A percentile compares a stretch with the other conserved stretches of the same genome.
phyloP scores from a whole-genome alignment of 2,329 filamentous ascomycete species.

The Cyclaneusma minus region DNA sequence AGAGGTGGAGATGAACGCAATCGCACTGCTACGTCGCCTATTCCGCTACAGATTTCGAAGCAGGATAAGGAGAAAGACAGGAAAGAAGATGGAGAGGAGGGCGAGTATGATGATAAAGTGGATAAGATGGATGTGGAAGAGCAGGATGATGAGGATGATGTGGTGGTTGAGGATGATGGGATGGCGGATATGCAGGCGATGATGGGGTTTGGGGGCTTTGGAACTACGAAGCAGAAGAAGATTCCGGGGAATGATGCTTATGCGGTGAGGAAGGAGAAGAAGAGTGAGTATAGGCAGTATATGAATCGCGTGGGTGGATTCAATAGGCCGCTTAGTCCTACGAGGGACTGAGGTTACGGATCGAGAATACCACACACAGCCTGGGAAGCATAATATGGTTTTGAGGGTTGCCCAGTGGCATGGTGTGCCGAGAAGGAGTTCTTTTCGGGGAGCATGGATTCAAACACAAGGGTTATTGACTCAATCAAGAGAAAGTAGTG shows the following conservation, averaged over 20 bases:
- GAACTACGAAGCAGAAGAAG: slow-evolving; percentile 76
- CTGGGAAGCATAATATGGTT: too few species aligned
- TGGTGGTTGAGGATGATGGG: slow-evolving; percentile 47
- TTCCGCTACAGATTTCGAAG: slow-evolving; percentile 4
- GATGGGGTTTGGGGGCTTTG: slow-evolving; percentile 85
- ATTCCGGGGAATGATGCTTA: slow-evolving; percentile 77
- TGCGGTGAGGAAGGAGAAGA: slow-evolving; percentile 79
- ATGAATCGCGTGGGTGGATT: slow-evolving; percentile 80
- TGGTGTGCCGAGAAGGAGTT: slow-evolving; percentile 1
- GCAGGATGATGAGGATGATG: slow-evolving; percentile 33
- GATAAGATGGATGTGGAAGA: slow-evolving; percentile 14
- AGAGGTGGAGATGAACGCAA: slow-evolving; percentile 11
- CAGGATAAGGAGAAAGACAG: slow-evolving; percentile 8
- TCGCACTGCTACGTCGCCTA: slow-evolving; percentile 3
- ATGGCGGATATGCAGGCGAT: slow-evolving; percentile 62
- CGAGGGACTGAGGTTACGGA: too few species aligned
- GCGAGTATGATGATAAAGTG: slow-evolving; percentile 8
- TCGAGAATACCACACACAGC: slow-evolving; percentile 1
- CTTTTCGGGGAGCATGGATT: slow-evolving; percentile 1
- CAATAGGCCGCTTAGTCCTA: slow-evolving; percentile 59
- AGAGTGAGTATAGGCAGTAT: slow-evolving; percentile 90
- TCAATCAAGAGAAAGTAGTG: too few species aligned
- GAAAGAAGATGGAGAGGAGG: slow-evolving; percentile 7
- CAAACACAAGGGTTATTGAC: too few species aligned
- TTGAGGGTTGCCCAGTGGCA: too few species aligned